These are phyloP conservation scores for Blastobotrys robertii DNA, from an alignment of 805 yeast species.

Conservation along the genomic window DNA sequence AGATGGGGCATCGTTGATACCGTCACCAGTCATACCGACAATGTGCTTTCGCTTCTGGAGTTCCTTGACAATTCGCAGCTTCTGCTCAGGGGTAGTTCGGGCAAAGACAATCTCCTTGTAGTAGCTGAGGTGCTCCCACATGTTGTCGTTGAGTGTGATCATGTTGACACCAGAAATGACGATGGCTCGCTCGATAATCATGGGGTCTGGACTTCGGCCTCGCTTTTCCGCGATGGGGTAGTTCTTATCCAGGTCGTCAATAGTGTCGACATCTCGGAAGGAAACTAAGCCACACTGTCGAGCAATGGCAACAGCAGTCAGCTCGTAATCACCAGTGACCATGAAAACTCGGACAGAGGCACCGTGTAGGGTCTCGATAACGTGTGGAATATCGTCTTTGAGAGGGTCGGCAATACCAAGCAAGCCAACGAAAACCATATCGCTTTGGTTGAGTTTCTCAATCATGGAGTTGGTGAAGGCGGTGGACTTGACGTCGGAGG, in stretches of 20 bases:
- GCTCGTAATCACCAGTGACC: slow-evolving; percentile 30
- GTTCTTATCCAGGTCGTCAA: not conserved
- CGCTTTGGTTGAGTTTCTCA: slow-evolving; percentile 24
- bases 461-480: not conserved
- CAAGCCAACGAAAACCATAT: slow-evolving; percentile 34
- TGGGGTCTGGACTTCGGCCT: not conserved
- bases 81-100: slow-evolving; percentile 40
- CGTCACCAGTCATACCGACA: slow-evolving; percentile 99
- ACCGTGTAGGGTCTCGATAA: slow-evolving; percentile 34
- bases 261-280: not conserved
- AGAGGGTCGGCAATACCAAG: slow-evolving; percentile 44
- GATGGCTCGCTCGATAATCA: not conserved
- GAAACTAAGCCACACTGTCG: slow-evolving; percentile 40
- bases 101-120: slow-evolving; percentile 33
- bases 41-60: slow-evolving; percentile 69
- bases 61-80: slow-evolving; percentile 37
- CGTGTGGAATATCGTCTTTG: slow-evolving; percentile 34
- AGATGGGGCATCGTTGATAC: slow-evolving; percentile 97
- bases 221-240: not conserved
- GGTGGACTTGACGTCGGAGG: not conserved
- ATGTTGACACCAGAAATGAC: slow-evolving; percentile 4
- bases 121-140: slow-evolving; percentile 33
- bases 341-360: slow-evolving; percentile 43
- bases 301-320: slow-evolving; percentile 41
- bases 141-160: slow-evolving; percentile 21